Conservation (phyloP, 1,284 basidiomycete species). For the Caloboletus firmus region DNA sequence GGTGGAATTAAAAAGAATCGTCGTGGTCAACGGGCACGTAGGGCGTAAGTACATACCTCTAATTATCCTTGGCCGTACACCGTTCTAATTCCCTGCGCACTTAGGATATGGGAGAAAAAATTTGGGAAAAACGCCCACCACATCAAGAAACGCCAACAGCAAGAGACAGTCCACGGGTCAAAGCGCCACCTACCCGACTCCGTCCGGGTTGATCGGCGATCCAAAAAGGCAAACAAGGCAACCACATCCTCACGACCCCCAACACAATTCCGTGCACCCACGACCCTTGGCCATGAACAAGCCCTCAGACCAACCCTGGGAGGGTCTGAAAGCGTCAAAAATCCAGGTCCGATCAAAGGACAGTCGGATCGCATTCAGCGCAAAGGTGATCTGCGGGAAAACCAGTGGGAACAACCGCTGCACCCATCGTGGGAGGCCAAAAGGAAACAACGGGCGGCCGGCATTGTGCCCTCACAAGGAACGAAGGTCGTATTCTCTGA, state of each 20-base stretch:
- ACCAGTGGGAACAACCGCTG: constrained; percentile 45
- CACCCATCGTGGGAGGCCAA: constrained; percentile 97
- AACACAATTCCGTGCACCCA: background rate
- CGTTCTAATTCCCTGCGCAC: constrained; percentile 5
- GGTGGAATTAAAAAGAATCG: constrained; percentile 79
- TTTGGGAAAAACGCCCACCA: constrained; percentile 91
- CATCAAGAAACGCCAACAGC: constrained; percentile 63
- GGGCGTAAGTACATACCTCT: constrained; percentile 66
- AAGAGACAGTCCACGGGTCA: constrained; percentile 7
- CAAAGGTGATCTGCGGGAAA: constrained; percentile 1
- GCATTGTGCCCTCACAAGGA: constrained; percentile 60
- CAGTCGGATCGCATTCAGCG: background rate
- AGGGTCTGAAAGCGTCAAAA: background rate
- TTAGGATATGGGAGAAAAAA: constrained; percentile 97
- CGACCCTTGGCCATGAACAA: background rate
- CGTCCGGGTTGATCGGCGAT: constrained; percentile 19
- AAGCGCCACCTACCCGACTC: constrained; percentile 10
- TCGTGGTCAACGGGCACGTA: constrained; percentile 86
- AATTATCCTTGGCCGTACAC: background rate
- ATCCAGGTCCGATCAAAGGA: background rate
- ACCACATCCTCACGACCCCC: constrained; percentile 1
- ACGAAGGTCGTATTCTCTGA: constrained; percentile 63
- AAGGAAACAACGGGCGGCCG: constrained; percentile 60
- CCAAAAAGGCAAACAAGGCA: constrained; percentile 11
- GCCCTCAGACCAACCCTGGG: background rate